phyloP scores from a whole-genome alignment of 2,329 filamentous ascomycete genomes.

The Monosporascus ibericus region DNA sequence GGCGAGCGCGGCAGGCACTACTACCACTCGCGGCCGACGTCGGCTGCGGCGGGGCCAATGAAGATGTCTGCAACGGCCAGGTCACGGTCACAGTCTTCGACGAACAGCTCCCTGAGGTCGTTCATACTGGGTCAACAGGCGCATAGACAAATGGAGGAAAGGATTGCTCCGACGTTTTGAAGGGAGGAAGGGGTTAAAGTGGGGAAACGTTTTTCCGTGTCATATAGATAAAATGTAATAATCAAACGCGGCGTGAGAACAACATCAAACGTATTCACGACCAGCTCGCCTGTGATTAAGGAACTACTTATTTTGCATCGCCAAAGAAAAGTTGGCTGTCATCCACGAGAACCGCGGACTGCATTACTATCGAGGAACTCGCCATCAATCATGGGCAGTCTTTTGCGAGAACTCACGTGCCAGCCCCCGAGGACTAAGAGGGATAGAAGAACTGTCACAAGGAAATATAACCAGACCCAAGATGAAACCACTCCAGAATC shows the following conservation, averaged over 20 bases:
- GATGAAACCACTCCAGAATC: not conserved
- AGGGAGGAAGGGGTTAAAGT: not conserved
- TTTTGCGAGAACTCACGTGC: not conserved
- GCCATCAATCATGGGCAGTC: not conserved
- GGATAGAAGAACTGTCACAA: not conserved
- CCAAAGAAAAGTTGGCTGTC: no score
- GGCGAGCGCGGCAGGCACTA: no score
- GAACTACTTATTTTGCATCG: no score
- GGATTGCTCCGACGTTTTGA: conserved; percentile 20
- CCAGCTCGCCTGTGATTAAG: no score
- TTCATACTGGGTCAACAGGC: conserved; percentile 16
- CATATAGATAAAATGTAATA: no score
- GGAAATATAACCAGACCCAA: not conserved
- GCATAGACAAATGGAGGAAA: conserved; percentile 9
- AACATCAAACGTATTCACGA: no score
- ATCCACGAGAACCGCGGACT: no score
- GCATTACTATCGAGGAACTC: no score
- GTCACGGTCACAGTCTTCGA: conserved; percentile 5
- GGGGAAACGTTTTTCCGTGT: no score
- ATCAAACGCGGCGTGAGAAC: no score
- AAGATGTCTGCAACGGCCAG: not conserved
- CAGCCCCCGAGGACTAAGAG: not conserved
- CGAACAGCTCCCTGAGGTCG: conserved; percentile 17
- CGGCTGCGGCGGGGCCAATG: no score
- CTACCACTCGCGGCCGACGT: no score